Conservation (phyloP, 2,329 filamentous ascomycete genomes). For the Trichocomaceae sp. region DNA sequence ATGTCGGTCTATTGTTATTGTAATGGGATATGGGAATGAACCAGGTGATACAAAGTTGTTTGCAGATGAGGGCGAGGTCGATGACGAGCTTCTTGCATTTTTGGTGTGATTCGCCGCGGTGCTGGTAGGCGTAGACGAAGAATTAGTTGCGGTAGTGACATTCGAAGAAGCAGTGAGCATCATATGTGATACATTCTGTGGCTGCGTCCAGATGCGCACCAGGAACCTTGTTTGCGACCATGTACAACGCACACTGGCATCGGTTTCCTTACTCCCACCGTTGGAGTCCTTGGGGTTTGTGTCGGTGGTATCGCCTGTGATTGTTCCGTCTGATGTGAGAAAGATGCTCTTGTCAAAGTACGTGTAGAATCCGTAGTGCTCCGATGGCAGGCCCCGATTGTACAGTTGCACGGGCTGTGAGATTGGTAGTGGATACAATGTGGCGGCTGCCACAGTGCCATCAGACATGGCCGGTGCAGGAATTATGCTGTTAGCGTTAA, state of each 20-base stretch:
- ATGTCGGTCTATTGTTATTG: conserved; percentile 54
- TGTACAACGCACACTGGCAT: conserved; percentile 48
- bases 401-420: conserved; percentile 76
- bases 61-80: conserved; percentile 25
- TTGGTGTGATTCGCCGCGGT: conserved; percentile 16
- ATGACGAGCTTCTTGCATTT: conserved; percentile 15
- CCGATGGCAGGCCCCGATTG: conserved; percentile 69
- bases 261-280: conserved; percentile 44
- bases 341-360: conserved; percentile 88
- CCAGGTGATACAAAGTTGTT: conserved; percentile 48
- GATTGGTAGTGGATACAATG: conserved; percentile 61
- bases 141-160: conserved; percentile 10
- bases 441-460: conserved; percentile 65
- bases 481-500: conserved; percentile 50
- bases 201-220: conserved; percentile 57
- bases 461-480: conserved; percentile 59
- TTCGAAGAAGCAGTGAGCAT: conserved; percentile 17
- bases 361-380: conserved; percentile 91
- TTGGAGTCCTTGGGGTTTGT: conserved; percentile 41
- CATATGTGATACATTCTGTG: conserved; percentile 25
- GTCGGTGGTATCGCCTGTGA: conserved; percentile 35
- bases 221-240: conserved; percentile 57
- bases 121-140: conserved; percentile 2
- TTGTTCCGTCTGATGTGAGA: conserved; percentile 53
- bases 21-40: conserved; percentile 56